Conservation (phyloP, 495 filamentous ascomycete genomes). For the Aspergillus ellipticus region DNA sequence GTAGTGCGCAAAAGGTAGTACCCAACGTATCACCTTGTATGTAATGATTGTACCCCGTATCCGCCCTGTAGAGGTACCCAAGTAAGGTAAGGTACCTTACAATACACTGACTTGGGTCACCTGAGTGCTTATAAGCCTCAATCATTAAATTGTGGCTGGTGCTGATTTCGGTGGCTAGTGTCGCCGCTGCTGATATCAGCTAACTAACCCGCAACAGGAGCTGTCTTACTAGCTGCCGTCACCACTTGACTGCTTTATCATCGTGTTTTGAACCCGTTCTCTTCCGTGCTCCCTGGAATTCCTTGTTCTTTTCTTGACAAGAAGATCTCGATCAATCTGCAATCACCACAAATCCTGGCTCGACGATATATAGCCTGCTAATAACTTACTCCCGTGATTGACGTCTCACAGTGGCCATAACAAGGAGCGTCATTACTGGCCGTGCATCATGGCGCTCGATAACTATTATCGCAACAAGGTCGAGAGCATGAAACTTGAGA, state of each 20-base stretch:
- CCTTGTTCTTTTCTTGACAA: no score
- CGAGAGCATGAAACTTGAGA: constrained; percentile 99
- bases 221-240: background rate
- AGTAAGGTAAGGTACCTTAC: no score
- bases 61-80: no score
- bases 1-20: no score
- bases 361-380: background rate
- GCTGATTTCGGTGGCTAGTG: background rate
- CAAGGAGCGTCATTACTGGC: constrained; percentile 26
- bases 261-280: background rate
- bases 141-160: background rate
- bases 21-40: no score
- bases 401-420: background rate
- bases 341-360: background rate
- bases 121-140: background rate
- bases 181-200: constrained; percentile 5
- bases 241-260: background rate
- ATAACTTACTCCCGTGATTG: background rate
- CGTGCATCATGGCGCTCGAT: constrained; percentile 86
- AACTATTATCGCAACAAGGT: constrained; percentile 99
- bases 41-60: no score
- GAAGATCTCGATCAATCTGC: background rate
- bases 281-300: no score
- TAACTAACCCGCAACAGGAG: background rate
- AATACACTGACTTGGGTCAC: background rate